A percentile compares a stretch with the other conserved stretches of the same genome.
Evolutionary conservation across 306 rosid genomes (phyloP).

Genomic region (Cajanus cajan): DNA sequence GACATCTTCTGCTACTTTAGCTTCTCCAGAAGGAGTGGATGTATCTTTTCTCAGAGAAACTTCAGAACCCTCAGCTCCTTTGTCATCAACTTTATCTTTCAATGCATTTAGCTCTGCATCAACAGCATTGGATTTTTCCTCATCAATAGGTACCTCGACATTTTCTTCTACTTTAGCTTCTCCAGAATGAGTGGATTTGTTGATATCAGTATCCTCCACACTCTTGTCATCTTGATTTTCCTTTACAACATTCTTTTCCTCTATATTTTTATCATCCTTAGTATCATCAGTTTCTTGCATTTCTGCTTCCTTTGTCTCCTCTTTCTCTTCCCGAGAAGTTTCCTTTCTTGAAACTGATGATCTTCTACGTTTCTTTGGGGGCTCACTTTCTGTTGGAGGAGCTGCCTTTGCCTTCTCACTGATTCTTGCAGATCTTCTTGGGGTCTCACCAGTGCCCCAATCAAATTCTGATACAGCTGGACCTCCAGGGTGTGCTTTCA

Average conservation of each 20-base stretch:
- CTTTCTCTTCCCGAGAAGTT: constrained; percentile 45
- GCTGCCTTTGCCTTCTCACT: constrained; percentile 70
- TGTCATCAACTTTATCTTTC: constrained; percentile 40
- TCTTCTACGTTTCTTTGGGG: constrained; percentile 69
- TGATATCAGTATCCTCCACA: constrained; percentile 40
- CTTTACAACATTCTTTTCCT: constrained; percentile 46
- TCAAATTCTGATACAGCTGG: constrained; percentile 79
- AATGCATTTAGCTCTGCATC: constrained; percentile 38
- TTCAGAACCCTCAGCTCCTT: constrained; percentile 53
- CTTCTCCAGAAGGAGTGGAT: constrained; percentile 36
- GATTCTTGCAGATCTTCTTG: constrained; percentile 90
- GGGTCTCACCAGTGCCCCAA: constrained; percentile 98
- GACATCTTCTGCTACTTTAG: constrained; percentile 13
- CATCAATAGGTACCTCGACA: constrained; percentile 37
- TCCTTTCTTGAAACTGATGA: constrained; percentile 57
- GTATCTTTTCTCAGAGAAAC: constrained; percentile 38
- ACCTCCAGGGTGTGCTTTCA: constrained; percentile 88
- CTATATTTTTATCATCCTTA: constrained; percentile 42
- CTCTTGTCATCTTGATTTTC: constrained; percentile 49
- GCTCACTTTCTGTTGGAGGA: constrained; percentile 50
- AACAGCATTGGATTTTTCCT: constrained; percentile 41
- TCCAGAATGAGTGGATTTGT: constrained; percentile 38
- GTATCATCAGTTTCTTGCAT: constrained; percentile 51
- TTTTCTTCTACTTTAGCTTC: constrained; percentile 27
- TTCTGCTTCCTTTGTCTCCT: constrained; percentile 47